A percentile compares a stretch with the other conserved stretches of the same genome.
These are phyloP conservation scores for Ophiocordyceps robertsii DNA, from an alignment of 2,329 filamentous ascomycete genomes.

Conservation along the genomic window DNA sequence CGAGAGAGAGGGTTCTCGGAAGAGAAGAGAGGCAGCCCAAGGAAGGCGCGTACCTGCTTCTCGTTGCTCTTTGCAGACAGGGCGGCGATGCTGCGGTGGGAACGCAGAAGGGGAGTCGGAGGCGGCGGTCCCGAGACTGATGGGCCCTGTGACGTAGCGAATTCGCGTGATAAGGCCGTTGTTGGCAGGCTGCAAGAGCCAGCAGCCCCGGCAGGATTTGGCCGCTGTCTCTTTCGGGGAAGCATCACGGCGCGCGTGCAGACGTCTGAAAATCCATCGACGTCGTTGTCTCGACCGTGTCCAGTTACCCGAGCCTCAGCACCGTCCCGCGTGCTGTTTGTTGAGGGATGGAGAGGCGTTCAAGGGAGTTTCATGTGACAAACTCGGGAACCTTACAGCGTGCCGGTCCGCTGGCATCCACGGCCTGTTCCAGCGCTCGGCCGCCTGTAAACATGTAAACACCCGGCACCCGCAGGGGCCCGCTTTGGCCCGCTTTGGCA, in stretches of 20 bases:
- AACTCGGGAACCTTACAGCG: no score
- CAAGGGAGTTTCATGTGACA: no score
- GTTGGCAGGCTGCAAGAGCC: conserved; percentile 6
- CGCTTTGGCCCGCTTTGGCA: not conserved
- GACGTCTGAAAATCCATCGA: conserved; percentile 4
- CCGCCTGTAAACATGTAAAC: not conserved
- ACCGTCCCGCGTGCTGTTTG: no score
- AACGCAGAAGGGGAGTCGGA: conserved; percentile 1
- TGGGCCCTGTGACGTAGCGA: conserved; percentile 5
- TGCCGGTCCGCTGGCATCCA: not conserved
- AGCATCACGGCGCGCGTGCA: conserved; percentile 12
- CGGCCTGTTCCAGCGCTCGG: not conserved
- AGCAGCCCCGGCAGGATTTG: conserved; percentile 12
- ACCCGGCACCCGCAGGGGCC: not conserved
- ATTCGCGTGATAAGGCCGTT: conserved; percentile 7
- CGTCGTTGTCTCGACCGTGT: not conserved
- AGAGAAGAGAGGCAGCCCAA: not conserved
- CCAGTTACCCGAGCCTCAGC: no score
- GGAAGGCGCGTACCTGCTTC: conserved; percentile 3
- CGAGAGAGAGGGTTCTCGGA: no score
- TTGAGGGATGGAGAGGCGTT: no score
- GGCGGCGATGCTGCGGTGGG: not conserved
- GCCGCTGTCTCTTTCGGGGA: conserved; percentile 19
- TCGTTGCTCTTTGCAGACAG: not conserved
- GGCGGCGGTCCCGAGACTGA: conserved; percentile 1